Percentiles rank a stretch among this genome's conserved stretches.
phyloP scores from a whole-genome alignment of 2,329 filamentous ascomycete species.

The Colletotrichum sp. region DNA sequence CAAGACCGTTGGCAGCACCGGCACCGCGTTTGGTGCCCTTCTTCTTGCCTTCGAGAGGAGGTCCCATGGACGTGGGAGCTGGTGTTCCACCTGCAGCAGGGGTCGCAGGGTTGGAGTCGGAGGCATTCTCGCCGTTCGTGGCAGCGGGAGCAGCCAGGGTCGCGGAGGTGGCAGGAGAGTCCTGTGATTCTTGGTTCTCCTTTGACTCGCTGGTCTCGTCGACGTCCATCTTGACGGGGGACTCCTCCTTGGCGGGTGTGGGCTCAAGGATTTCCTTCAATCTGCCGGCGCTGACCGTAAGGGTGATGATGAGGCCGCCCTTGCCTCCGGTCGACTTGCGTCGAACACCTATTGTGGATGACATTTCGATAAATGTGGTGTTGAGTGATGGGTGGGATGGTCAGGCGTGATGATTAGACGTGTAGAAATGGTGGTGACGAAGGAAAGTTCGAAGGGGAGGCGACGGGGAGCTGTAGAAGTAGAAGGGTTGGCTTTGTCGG shows the following conservation, averaged over 20 bases:
- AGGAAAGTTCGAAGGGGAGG: neutral
- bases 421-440: neutral
- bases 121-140: conserved; percentile 60
- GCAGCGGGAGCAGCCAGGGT: conserved; percentile 42
- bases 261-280: conserved; percentile 57
- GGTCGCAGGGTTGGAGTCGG: conserved; percentile 65
- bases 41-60: conserved; percentile 71
- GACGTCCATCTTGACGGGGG: conserved; percentile 41
- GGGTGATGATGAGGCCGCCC: conserved; percentile 49
- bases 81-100: conserved; percentile 62
- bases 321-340: conserved; percentile 26
- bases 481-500: conserved; percentile 17
- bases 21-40: conserved; percentile 77
- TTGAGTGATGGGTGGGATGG: neutral
- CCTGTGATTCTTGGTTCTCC: conserved; percentile 41
- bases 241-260: conserved; percentile 47
- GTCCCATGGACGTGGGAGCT: conserved; percentile 61
- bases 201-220: conserved; percentile 30
- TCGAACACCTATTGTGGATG: conserved; percentile 14
- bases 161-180: conserved; percentile 50
- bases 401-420: neutral
- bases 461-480: neutral
- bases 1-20: conserved; percentile 63
- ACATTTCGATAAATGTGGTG: conserved; percentile 16
- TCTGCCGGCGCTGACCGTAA: conserved; percentile 55